Evolutionary conservation across 2,329 filamentous ascomycete genomes (phyloP), one percentile per base, ranked within the genome.

Genomic region (Pyrenophora seminiperda): DNA sequence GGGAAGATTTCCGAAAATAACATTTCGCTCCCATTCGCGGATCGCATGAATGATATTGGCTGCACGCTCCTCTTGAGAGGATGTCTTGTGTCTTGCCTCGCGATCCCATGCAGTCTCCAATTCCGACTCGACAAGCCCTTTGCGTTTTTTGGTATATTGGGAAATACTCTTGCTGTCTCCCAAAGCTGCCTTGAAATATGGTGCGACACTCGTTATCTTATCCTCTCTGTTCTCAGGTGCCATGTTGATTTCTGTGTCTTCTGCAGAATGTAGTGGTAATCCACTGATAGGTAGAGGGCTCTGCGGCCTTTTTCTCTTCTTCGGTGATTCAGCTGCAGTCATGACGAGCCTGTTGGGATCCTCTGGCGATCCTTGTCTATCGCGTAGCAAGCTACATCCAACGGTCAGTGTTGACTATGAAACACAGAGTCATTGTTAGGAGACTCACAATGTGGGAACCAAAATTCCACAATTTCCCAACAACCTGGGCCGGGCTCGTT

Each of bases 1-100:
- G 1, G 76, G 66, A 5, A 68, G 46, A 42, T 77, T 78, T 14
- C 76, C 77, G 45, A 76, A 79, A 0, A 73, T 61, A 2, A 63
- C 53, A 19, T 63, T 60, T 3, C 76, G 65, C 55, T 79, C 77
- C 56, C 72, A 66, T 48, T 79, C 76, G n/a, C 76, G 66, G 9
- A 78, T 62, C 13, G 54, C 66, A 10, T 52, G 54, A 10, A 77
- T 54, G 17, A 78, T 75, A 5, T 37, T 10, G 10, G 63, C 66
- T 33, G 75, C 75, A 36, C 55, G 37, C 19, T 48, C 45, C 60
- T 41, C 68, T 65, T 20, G 15, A n/a, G 22, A 41, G 31, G 44
- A 51, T 15, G 30, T 31, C 11, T 30, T 54, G 4, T 55, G 55
- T 27, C 47, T 68, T 14, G 67, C 73, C 7, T 53, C 44, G 20